Evolutionary conservation across 306 rosid genomes (phyloP), one percentile per base, ranked within the genome.

Genomic region (Oxytropis ochrocephala): DNA sequence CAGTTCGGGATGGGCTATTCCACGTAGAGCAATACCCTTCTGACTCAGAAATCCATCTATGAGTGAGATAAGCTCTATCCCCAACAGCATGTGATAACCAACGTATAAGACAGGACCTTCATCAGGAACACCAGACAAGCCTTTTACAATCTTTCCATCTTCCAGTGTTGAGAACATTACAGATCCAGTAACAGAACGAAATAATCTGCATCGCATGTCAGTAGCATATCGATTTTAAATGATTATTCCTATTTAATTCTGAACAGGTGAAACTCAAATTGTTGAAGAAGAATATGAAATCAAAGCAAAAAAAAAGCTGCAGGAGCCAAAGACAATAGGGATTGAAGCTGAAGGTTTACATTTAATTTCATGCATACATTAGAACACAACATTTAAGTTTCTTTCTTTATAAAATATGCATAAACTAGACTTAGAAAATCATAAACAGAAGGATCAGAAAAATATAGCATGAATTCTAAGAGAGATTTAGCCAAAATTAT

Each of bases 41-140:
- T 95, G 85, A 38, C 78, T 87, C 54, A 89, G 66, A 78, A 91
- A 87, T 72, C 62, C 75, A 12, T 91, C 87, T 12, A 54, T 48
- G 5, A 91, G 63, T 17, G 97, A 46, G 60, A 33, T 21, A 6
- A 91, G 64, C 76, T 95, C 97, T 9, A 86, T 14, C 33, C 99
- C 99, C 77, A 95, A 10, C 73, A 95, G 43, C 75, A 76, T 91
- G 84, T 94, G 99, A 82, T 87, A 78, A 64, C 97, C 99, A 50
- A 94, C 92, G 38, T 81, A 57, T 67, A 94, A 49, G 67, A 91
- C 99, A 14, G 99, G 97, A 75, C 99, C 99, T 75, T 94, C 87
- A 33, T 75, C 83, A 6, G 97, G 99, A 75, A 94, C 92, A 67
- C 99, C 97, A 42, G 88, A 71, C 27, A 94, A 92, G 63, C 97